Conservation (phyloP, 2,329 filamentous ascomycete genomes). For the Calonectria henricotiae region DNA sequence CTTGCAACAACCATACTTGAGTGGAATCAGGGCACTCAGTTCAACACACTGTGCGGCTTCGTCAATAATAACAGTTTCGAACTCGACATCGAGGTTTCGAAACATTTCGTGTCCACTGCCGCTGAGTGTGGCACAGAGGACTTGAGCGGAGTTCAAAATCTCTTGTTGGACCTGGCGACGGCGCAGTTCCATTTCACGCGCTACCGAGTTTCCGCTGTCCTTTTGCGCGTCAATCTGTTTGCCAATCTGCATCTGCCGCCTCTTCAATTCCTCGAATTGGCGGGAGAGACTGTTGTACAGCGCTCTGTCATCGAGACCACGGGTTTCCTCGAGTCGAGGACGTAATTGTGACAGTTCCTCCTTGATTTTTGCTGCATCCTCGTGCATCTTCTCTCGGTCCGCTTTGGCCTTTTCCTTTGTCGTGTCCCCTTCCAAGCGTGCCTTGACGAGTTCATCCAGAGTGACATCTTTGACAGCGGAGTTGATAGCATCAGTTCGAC, state of each 20-base stretch:
- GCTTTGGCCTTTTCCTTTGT: slow-evolving; percentile 72
- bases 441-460: slow-evolving; percentile 90
- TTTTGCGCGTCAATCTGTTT: slow-evolving; percentile 89
- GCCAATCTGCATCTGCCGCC: slow-evolving; percentile 81
- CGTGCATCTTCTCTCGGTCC: slow-evolving; percentile 73
- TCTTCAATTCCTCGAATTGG: slow-evolving; percentile 84
- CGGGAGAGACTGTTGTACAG: slow-evolving; percentile 75
- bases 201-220: slow-evolving; percentile 86
- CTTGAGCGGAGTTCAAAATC: slow-evolving; percentile 90
- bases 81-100: slow-evolving; percentile 93
- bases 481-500: slow-evolving; percentile 94
- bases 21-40: slow-evolving; percentile 93
- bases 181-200: slow-evolving; percentile 88
- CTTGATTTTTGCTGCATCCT: slow-evolving; percentile 81
- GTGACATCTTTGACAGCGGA: slow-evolving; percentile 91
- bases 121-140: slow-evolving; percentile 95
- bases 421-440: slow-evolving; percentile 75
- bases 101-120: slow-evolving; percentile 99
- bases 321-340: slow-evolving; percentile 79
- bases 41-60: slow-evolving; percentile 99
- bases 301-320: slow-evolving; percentile 68
- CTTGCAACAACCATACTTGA: slow-evolving; percentile 97
- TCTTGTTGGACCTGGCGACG: slow-evolving; percentile 90
- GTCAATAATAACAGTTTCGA: slow-evolving; percentile 98
- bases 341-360: slow-evolving; percentile 81